phyloP scores from a whole-genome alignment of 2,329 filamentous ascomycete species.

The Fusarium chaquense region DNA sequence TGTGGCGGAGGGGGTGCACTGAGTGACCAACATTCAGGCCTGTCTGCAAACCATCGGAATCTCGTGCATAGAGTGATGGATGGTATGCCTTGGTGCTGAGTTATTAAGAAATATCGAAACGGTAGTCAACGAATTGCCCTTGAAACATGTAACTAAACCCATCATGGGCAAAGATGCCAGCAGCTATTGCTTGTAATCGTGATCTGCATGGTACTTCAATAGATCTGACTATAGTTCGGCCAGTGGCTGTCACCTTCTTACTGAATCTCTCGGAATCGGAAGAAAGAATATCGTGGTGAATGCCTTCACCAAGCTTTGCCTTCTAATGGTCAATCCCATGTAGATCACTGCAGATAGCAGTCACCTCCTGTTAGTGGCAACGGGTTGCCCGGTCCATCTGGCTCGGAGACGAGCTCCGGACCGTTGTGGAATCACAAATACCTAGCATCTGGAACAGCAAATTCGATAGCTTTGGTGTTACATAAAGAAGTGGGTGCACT shows the following conservation, averaged over 20 bases:
- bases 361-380: rapidly evolving
- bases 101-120: not conserved
- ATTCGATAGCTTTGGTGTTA: not conserved
- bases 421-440: not conserved
- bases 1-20: not conserved
- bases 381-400: too few species aligned
- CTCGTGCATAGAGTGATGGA: not conserved
- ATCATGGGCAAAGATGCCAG: not conserved
- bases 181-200: not conserved
- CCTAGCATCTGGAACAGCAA: too few species aligned
- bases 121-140: not conserved
- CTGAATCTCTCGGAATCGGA: rapidly evolving
- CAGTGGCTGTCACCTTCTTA: not conserved
- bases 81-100: not conserved
- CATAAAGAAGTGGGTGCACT: not conserved
- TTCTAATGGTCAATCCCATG: not conserved
- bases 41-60: not conserved
- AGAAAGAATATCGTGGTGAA: not conserved
- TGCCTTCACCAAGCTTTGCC: not conserved
- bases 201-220: too few species aligned
- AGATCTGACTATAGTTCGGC: not conserved
- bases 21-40: not conserved
- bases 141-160: not conserved
- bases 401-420: not conserved
- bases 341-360: not conserved